These are phyloP conservation scores for Neofusicoccum laricinum DNA, from an alignment of 2,329 filamentous ascomycete genomes.

Conservation along the genomic window DNA sequence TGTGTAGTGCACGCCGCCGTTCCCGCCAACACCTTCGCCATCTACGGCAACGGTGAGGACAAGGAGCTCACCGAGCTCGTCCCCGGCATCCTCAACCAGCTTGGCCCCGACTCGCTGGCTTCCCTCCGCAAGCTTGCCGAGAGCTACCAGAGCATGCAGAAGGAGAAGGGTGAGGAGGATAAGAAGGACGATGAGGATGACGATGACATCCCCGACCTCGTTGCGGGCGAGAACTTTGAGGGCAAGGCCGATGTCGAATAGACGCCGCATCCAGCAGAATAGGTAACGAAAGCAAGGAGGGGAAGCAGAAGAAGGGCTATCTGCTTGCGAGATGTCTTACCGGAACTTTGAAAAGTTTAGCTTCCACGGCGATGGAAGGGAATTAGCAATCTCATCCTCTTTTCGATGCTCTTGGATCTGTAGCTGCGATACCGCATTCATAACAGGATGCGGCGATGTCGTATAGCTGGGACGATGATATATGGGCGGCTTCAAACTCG, in stretches of 20 bases:
- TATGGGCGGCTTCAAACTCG: no score
- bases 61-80: conserved; percentile 99
- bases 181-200: conserved; percentile 65
- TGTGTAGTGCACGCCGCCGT: conserved; percentile 87
- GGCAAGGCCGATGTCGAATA: conserved; percentile 84
- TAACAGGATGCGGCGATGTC: neutral
- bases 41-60: conserved; percentile 98
- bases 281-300: neutral
- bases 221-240: conserved; percentile 98
- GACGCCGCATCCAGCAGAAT: neutral
- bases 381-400: conserved; percentile 15
- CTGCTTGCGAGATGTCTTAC: conserved; percentile 9
- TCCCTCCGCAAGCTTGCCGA: conserved; percentile 97
- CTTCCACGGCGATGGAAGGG: conserved; percentile 14
- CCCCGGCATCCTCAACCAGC: conserved; percentile 98
- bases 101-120: conserved; percentile 95
- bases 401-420: conserved; percentile 10
- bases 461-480: neutral
- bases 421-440: neutral
- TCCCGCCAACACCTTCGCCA: conserved; percentile 98
- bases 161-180: conserved; percentile 77
- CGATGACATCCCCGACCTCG: conserved; percentile 94
- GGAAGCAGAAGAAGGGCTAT: neutral
- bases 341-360: conserved; percentile 8
- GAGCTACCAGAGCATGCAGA: conserved; percentile 99